Percentiles rank a stretch among this genome's conserved stretches.
Evolutionary conservation across 805 yeast species (phyloP).

Genomic region (Myxozyma neglecta): DNA sequence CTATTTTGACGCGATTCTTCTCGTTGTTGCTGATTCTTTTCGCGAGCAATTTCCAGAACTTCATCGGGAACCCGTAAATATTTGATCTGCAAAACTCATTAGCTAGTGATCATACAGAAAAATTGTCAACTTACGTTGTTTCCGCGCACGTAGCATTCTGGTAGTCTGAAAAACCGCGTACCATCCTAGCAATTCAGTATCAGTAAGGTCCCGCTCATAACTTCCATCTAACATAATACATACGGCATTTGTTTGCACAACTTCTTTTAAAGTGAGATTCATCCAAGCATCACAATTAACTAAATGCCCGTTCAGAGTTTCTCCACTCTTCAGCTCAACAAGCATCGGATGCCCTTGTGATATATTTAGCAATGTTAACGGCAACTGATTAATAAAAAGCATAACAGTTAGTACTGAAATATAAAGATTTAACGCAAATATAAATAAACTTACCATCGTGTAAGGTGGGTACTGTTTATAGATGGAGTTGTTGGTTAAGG

Average conservation of each 20-base stretch:
- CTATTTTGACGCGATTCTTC: slow-evolving; percentile 37
- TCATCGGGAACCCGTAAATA: slow-evolving; percentile 46
- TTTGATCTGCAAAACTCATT: slow-evolving; percentile 39
- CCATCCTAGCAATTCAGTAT: slow-evolving; percentile 45
- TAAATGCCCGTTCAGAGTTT: slow-evolving; percentile 78
- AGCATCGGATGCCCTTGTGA: slow-evolving; percentile 85
- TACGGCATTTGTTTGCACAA: slow-evolving; percentile 55
- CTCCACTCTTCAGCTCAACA: slow-evolving; percentile 91
- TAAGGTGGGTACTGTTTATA: no score
- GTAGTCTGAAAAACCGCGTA: slow-evolving; percentile 59
- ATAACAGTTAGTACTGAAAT: background rate
- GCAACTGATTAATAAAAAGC: slow-evolving; percentile 55
- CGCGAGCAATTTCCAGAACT: slow-evolving; percentile 43
- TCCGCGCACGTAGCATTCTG: slow-evolving; percentile 82
- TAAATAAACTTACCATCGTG: background rate
- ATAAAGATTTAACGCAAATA: background rate
- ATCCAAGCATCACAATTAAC: slow-evolving; percentile 91
- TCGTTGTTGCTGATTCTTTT: slow-evolving; percentile 41
- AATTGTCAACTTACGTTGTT: slow-evolving; percentile 54
- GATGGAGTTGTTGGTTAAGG: no score
- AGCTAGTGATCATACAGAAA: slow-evolving; percentile 7
- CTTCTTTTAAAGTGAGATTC: slow-evolving; percentile 84
- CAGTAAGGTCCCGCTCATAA: no score
- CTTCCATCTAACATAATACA: background rate
- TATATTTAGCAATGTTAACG: slow-evolving; percentile 84